Evolutionary conservation across 176 grass and related monocot species (phyloP), one percentile per base, ranked within the genome.

Genomic region (Leersia perrieri): DNA sequence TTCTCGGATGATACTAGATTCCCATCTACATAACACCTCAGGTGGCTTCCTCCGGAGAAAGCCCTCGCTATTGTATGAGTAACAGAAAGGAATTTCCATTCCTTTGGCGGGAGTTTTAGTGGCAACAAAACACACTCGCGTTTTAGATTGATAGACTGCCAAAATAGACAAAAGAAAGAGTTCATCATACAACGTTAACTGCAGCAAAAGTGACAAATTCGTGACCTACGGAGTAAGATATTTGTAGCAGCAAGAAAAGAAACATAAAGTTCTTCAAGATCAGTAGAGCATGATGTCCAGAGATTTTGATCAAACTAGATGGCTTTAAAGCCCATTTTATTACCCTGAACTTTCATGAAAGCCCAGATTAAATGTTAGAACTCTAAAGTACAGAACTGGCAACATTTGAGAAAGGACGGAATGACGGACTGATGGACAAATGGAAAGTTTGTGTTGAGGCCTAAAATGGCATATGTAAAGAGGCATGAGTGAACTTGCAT

Each of bases 41-140:
- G 78, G 41, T 93, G 90, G 66, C 95, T 98, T 53, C 95, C 95
- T 75, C 89, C 90, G 73, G 95, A 98, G 84, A 98, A 98, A 70
- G 95, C 89, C 73, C 95, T 95, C 66, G 92, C 95, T 65, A 95
- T 78, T 78, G 92, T 98, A 83, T 98, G 95, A 75, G 92, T 98
- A 80, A 98, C 79, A 77, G 83, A 95, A 57, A 98, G 86, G 62
- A 98, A 98, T 91, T 91, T 91, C 95, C 95, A 98, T 65, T 93
- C 84, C 87, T 94, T 98, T 10, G 81, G 75, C 39, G 88, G 76
- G 51, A 98, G 90, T 66, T 79, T 91, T 66, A 95, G 55, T 83
- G 95, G 90, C 63, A 93, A 83, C 74, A 91, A 76, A 75, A 95
- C 88, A 70, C 90, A 93, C 79, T 98, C 92, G 51, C 85, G 82